A percentile compares a stretch with the other conserved stretches of the same genome.
These are phyloP conservation scores for Amauroascus verrucosus DNA, from an alignment of 2,329 filamentous ascomycete species.

Conservation along the genomic window DNA sequence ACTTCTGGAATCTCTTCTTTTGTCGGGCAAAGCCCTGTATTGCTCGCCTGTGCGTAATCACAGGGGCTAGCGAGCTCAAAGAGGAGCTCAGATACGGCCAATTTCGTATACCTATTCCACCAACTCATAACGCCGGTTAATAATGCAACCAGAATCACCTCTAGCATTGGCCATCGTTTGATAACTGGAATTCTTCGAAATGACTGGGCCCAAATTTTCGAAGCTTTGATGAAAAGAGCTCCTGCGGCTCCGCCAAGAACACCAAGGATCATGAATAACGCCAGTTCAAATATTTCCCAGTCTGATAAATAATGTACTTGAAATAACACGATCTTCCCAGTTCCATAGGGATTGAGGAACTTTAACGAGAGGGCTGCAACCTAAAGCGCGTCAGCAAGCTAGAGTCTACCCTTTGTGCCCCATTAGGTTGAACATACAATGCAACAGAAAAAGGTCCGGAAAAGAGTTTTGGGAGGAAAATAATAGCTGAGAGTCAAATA, in stretches of 20 bases:
- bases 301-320: conserved; percentile 82
- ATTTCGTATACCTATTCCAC: conserved; percentile 84
- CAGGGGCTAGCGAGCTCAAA: conserved; percentile 88
- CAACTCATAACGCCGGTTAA: conserved; percentile 78
- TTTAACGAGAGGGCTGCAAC: conserved; percentile 79
- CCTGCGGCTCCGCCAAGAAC: conserved; percentile 74
- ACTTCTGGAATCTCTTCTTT: conserved; percentile 69
- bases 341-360: conserved; percentile 92
- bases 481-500: conserved; percentile 56
- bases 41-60: conserved; percentile 50
- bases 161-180: conserved; percentile 72
- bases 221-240: conserved; percentile 94
- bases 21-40: conserved; percentile 70
- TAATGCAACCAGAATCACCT: conserved; percentile 78
- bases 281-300: conserved; percentile 89
- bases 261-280: conserved; percentile 75
- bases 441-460: conserved; percentile 96
- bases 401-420: not conserved
- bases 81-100: conserved; percentile 81
- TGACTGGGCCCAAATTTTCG: conserved; percentile 74
- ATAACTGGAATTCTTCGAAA: conserved; percentile 74
- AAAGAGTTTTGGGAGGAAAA: conserved; percentile 93
- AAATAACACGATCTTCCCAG: conserved; percentile 92
- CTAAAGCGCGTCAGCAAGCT: conserved; percentile 13
- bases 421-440: conserved; percentile 47